Evolutionary conservation across 371 early-diverging fungal species (phyloP).

Genomic region (Mucor piriformis): DNA sequence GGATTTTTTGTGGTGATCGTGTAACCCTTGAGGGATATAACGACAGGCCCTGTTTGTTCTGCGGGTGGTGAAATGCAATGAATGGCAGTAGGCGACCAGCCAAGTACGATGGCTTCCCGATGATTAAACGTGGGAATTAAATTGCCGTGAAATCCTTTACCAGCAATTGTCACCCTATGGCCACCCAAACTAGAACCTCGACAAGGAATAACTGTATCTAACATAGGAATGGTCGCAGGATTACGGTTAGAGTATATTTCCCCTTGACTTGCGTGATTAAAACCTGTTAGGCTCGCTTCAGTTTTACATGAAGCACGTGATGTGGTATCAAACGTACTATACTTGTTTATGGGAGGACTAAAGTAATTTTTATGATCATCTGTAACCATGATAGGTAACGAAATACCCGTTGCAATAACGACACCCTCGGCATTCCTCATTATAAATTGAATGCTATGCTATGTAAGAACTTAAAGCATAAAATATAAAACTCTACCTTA

Average conservation of each 20-base stretch:
- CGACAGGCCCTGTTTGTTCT: conserved; percentile 65
- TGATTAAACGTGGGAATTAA: conserved; percentile 57
- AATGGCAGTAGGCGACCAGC: conserved; percentile 64
- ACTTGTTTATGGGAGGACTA: conserved; percentile 32
- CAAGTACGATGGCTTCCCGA: conserved; percentile 46
- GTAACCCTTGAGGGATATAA: conserved; percentile 66
- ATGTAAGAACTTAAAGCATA: neutral
- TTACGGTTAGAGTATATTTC: neutral
- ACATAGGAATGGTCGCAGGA: conserved; percentile 15
- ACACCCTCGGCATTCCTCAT: conserved; percentile 64
- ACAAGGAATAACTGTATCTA: conserved; percentile 59
- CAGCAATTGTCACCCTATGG: conserved; percentile 71
- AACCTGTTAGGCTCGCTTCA: too few relatives aligned
- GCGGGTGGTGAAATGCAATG: conserved; percentile 81
- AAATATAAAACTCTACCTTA: conserved; percentile 17
- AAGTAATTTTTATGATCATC: conserved; percentile 85
- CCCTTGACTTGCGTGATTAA: too few relatives aligned
- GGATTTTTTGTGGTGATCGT: conserved; percentile 31
- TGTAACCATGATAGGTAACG: conserved; percentile 92
- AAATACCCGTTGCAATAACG: conserved; percentile 75
- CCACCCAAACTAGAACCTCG: conserved; percentile 79
- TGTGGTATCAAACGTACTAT: conserved; percentile 7
- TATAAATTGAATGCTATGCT: conserved; percentile 65
- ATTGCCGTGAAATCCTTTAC: conserved; percentile 65
- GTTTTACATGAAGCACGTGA: neutral